Percentiles rank a stretch among this genome's conserved stretches.
phyloP scores from a whole-genome alignment of 2,329 filamentous ascomycete species.

The Uncinocarpus reesii region DNA sequence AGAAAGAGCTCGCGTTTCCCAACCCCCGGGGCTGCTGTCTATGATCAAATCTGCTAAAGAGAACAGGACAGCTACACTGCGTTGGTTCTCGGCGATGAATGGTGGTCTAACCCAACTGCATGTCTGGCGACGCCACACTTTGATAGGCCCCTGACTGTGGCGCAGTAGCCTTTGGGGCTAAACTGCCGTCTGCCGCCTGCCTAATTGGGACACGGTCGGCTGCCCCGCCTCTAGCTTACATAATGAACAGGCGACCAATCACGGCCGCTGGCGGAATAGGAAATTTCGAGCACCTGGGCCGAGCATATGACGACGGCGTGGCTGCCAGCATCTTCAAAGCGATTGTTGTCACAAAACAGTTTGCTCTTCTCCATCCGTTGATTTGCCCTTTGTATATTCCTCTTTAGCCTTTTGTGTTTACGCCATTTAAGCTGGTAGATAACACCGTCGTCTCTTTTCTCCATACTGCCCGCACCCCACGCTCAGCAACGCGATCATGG shows the following conservation, averaged over 20 bases:
- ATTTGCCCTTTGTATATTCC: not conserved
- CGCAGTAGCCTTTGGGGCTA: no score
- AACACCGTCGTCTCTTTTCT: not conserved
- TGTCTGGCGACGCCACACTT: no score
- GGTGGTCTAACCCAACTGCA: no score
- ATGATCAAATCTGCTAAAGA: no score
- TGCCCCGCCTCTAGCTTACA: not conserved
- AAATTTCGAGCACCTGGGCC: slow-evolving; percentile 3
- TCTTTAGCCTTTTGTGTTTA: not conserved
- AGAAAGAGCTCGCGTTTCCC: no score
- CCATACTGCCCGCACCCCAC: not conserved
- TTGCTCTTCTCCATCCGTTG: not conserved
- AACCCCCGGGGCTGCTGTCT: no score
- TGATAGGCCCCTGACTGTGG: no score
- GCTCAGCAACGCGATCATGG: slow-evolving; percentile 47
- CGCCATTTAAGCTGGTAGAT: not conserved
- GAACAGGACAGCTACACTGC: no score
- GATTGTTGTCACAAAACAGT: not conserved
- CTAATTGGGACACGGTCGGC: no score
- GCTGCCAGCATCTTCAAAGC: not conserved
- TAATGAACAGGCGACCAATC: not conserved
- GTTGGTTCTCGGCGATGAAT: no score
- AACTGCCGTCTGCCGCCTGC: no score
- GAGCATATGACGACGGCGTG: slow-evolving; percentile 9
- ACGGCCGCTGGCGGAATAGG: not conserved